Conservation (phyloP, 148 eudicot genomes). For the Rhododendron kiyosumense region DNA sequence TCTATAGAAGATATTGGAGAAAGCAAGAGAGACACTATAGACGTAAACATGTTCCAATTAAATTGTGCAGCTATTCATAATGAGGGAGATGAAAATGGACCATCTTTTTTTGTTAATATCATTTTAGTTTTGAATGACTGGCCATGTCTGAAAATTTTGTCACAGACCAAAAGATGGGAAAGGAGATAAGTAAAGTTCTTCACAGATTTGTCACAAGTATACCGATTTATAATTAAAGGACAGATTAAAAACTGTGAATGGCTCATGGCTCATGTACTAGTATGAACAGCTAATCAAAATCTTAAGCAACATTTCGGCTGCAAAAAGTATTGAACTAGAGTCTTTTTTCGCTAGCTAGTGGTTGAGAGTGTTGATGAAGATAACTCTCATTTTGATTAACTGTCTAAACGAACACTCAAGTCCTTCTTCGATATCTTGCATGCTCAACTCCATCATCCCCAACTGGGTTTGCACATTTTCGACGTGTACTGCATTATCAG, state of each 20-base stretch:
- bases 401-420: conserved; percentile 40
- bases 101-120: background rate
- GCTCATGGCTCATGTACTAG: background rate
- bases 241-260: background rate
- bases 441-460: conserved; percentile 21
- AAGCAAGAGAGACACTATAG: background rate
- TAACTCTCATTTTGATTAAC: conserved; percentile 43
- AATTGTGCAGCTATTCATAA: background rate
- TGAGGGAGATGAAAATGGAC: background rate
- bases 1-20: background rate
- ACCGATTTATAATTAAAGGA: background rate
- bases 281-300: background rate
- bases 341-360: conserved; percentile 15
- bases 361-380: conserved; percentile 46
- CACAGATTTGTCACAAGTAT: background rate
- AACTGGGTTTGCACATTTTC: conserved; percentile 22
- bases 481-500: background rate
- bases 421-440: conserved; percentile 34
- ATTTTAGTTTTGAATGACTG: background rate
- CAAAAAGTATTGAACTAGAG: no score
- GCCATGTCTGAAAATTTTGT: background rate
- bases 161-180: background rate
- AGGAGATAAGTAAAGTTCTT: background rate
- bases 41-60: background rate
- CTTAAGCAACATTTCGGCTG: background rate